Evolutionary conservation across 441 rosid species (phyloP).

Genomic region (Populus hybrid): DNA sequence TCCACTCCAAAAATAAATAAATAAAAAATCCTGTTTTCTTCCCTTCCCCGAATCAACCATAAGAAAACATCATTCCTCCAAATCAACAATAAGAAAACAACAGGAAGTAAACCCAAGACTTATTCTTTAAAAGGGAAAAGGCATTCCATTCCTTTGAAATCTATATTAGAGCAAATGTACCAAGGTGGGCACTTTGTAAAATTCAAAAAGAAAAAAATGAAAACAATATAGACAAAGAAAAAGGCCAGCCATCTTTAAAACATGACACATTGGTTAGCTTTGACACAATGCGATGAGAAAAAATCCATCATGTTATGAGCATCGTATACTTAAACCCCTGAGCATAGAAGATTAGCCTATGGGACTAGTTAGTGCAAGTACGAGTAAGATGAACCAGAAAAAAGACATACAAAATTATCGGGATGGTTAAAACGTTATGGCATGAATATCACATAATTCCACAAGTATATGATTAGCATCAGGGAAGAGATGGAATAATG

Average conservation of each 20-base stretch:
- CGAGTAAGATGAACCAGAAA: background rate
- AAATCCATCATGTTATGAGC: background rate
- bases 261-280: background rate
- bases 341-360: background rate
- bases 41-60: background rate
- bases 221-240: background rate
- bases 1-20: background rate
- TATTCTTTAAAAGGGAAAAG: background rate
- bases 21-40: background rate
- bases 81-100: background rate
- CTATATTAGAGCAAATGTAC: background rate
- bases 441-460: background rate
- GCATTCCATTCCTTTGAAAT: background rate
- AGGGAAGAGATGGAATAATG: background rate
- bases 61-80: background rate
- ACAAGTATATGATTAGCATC: background rate
- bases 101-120: background rate
- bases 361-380: background rate
- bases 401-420: background rate
- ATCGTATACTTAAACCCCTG: no score
- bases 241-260: background rate
- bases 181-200: background rate
- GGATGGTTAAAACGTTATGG: background rate
- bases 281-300: background rate
- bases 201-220: background rate